These are phyloP conservation scores for Pisolithus thermaeus DNA, from an alignment of 1,284 basidiomycete genomes.

Conservation along the genomic window DNA sequence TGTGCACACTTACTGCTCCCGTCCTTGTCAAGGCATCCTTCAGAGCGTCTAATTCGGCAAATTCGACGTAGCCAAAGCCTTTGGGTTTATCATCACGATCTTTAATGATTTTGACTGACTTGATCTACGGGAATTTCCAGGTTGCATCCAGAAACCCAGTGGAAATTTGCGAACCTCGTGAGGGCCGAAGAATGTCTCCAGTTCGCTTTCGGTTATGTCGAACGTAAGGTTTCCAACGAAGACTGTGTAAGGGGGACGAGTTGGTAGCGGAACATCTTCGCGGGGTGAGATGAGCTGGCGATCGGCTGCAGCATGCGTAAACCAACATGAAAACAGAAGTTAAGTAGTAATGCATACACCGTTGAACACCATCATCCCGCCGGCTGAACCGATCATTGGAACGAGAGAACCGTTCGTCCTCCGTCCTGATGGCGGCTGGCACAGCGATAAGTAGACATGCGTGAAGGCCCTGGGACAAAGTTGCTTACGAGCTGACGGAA, in stretches of 20 bases:
- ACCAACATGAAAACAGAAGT: conserved; percentile 8
- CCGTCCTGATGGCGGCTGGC: conserved; percentile 55
- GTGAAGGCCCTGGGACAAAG: conserved; percentile 1
- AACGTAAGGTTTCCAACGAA: conserved; percentile 96
- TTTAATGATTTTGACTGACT: conserved; percentile 88
- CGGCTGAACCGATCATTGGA: conserved; percentile 49
- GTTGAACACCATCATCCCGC: conserved; percentile 55
- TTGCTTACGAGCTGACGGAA: conserved; percentile 84
- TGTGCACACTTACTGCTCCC: conserved; percentile 40
- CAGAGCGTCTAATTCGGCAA: conserved; percentile 75
- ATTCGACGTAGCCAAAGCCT: conserved; percentile 98
- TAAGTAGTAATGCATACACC: conserved; percentile 41
- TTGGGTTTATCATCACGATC: conserved; percentile 91
- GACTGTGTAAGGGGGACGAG: conserved; percentile 90
- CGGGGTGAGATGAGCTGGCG: conserved; percentile 55
- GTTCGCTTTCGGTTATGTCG: conserved; percentile 81
- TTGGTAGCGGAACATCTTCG: conserved; percentile 93
- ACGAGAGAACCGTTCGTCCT: conserved; percentile 45
- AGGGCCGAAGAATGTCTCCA: conserved; percentile 75
- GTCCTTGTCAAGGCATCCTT: conserved; percentile 72
- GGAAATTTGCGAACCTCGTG: conserved; percentile 44
- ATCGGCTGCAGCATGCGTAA: conserved; percentile 44
- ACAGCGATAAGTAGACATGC: conserved; percentile 15
- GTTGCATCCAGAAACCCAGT: not conserved
- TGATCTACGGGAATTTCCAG: conserved; percentile 44